Base-by-base conservation (phyloP, 768 basidiomycete genomes). In the Pulveroboletus ravenelii region DNA sequence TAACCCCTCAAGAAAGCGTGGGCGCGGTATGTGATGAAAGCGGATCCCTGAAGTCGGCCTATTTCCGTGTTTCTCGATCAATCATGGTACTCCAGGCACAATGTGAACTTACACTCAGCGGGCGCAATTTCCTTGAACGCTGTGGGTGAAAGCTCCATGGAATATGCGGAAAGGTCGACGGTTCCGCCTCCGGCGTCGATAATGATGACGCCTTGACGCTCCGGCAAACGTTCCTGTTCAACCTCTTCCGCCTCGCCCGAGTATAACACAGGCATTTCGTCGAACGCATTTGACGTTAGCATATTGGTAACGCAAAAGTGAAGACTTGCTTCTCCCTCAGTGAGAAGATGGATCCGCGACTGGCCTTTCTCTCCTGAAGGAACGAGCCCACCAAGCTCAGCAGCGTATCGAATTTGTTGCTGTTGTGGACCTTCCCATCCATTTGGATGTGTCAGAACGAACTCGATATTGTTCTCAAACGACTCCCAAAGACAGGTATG, bases 351-450 rank as follows among this genome's bases (percentile, higher is more conserved):
- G 1, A 84, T 57, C 0, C 79, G 74, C 3, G 67, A 59, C 29
- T 71, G 74, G 0, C 72, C 53, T 56, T 0, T 75, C 12, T 63
- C 65, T 1, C 58, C 49, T 0, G 62, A 70, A 45, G 73, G 64
- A 10, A 85, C 67, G 18, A 85, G 70, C 7, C 79, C 78, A 0
- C 80, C 82, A n/a, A 61, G 50, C 2, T 76, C 65, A 0, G 80
- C 79, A 1, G 82, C 83, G 23, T 63, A 62, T 3, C 83, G 75
- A 68, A 85, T 80, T 56, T 75, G 69, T 20, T 66, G 67, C 53
- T 85, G 84, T 56, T 85, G 83, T 1, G 61, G 64, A 0, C 80
- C 79, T 53, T 78, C 82, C 83, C 83, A 85, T 0, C 80, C 82
- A 54, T 84, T 84, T 5, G 83, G 83, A 55, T 84, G 82, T 1